phyloP scores from a whole-genome alignment of 352 stramenopile species.

The Globisporangium carolinianum region DNA sequence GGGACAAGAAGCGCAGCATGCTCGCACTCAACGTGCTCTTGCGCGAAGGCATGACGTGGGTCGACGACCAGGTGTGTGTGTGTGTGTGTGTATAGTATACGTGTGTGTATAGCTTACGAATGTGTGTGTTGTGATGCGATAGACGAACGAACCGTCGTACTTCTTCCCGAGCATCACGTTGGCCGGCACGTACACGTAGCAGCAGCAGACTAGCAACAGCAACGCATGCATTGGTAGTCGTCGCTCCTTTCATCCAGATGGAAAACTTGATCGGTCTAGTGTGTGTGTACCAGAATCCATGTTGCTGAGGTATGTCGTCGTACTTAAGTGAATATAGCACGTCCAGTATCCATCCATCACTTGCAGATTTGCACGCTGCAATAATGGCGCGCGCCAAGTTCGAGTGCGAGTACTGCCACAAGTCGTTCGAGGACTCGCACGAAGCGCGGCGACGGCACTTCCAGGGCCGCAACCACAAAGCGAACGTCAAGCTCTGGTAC shows the following conservation, averaged over 20 bases:
- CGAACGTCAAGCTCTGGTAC: conserved; percentile 84
- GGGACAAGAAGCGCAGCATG: conserved; percentile 90
- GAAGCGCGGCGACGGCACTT: conserved; percentile 62
- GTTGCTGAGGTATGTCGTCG: no score
- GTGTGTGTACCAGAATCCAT: background rate
- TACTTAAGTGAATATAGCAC: no score
- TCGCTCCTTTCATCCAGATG: no score
- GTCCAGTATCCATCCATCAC: no score
- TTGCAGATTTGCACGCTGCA: no score
- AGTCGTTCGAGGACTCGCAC: conserved; percentile 73
- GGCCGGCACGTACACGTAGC: conserved; percentile 65
- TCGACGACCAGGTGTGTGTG: conserved; percentile 84
- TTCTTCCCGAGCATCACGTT: conserved; percentile 86
- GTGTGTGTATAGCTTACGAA: background rate
- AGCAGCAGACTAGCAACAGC: background rate
- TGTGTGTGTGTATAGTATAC: background rate
- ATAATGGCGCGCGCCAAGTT: conserved; percentile 54
- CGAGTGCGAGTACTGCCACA: conserved; percentile 76
- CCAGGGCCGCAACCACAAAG: conserved; percentile 61
- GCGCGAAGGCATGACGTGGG: conserved; percentile 94
- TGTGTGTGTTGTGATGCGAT: background rate
- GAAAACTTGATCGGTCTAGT: background rate
- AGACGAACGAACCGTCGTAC: conserved; percentile 67
- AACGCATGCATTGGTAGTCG: no score
- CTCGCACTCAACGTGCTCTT: conserved; percentile 90